These are phyloP conservation scores for Pichia sp. DNA, from an alignment of 1,139 yeast genomes.

Conservation along the genomic window DNA sequence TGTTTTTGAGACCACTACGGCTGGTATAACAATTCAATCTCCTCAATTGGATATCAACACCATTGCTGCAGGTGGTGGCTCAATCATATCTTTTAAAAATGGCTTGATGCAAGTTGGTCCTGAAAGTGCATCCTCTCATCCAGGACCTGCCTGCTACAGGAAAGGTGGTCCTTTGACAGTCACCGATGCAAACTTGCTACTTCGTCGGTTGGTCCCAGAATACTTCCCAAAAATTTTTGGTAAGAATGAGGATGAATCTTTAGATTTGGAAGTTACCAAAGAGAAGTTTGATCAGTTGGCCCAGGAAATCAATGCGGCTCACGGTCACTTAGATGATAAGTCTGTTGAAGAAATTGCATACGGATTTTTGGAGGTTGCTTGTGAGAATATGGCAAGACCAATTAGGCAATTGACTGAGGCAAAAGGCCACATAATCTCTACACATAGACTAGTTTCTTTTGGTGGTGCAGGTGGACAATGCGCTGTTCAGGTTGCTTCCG, in stretches of 20 bases:
- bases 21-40: constrained; percentile 53
- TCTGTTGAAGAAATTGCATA: constrained; percentile 46
- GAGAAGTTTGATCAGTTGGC: constrained; percentile 41
- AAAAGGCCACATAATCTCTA: constrained; percentile 43
- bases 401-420: constrained; percentile 53
- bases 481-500: constrained; percentile 48
- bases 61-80: constrained; percentile 62
- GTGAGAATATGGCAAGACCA: constrained; percentile 54
- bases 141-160: constrained; percentile 58
- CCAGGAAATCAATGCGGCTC: constrained; percentile 38
- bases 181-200: constrained; percentile 52
- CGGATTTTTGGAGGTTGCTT: constrained; percentile 52
- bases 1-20: constrained; percentile 53
- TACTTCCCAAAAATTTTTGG: constrained; percentile 57
- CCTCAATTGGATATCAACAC: constrained; percentile 57
- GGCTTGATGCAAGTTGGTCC: constrained; percentile 58
- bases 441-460: constrained; percentile 48
- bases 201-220: constrained; percentile 53
- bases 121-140: constrained; percentile 58
- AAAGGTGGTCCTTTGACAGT: constrained; percentile 57
- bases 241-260: constrained; percentile 47
- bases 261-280: constrained; percentile 41
- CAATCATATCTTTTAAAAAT: constrained; percentile 47
- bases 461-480: constrained; percentile 62
- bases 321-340: constrained; percentile 28